Percentiles rank a stretch among this genome's conserved stretches.
phyloP scores from a whole-genome alignment of 163 green algal species.

The Picocystis sp. region DNA sequence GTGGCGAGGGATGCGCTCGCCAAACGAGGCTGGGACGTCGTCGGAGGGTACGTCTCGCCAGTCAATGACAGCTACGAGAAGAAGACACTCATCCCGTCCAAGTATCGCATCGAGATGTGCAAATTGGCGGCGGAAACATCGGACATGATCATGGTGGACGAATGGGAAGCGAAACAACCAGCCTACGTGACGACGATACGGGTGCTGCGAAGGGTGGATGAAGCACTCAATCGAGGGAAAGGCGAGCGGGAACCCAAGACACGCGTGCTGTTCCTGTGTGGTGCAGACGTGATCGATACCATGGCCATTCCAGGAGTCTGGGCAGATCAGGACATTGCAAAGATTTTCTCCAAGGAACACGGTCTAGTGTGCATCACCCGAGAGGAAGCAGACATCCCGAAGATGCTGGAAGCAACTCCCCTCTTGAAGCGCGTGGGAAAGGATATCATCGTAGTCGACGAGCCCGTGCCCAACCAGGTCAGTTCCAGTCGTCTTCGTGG shows the following conservation, averaged over 20 bases:
- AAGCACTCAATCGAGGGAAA: constrained; percentile 9
- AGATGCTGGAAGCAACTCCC: constrained; percentile 12
- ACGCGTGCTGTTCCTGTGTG: constrained; percentile 67
- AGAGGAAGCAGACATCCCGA: constrained; percentile 5
- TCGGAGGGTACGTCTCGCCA: constrained; percentile 26
- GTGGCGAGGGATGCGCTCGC: constrained; percentile 39
- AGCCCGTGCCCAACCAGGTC: constrained; percentile 15
- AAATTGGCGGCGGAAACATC: constrained; percentile 31
- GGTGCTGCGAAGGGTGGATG: constrained; percentile 47
- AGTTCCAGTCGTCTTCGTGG: constrained; percentile 10
- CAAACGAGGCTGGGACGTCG: constrained; percentile 18
- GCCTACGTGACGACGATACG: constrained; percentile 54
- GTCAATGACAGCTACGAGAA: constrained; percentile 26
- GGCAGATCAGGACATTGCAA: constrained; percentile 15
- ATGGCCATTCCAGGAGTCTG: constrained; percentile 63
- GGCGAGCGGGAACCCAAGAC: constrained; percentile 4
- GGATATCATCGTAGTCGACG: constrained; percentile 14
- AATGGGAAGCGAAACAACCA: constrained; percentile 62
- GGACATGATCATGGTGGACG: constrained; percentile 63
- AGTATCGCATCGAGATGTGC: constrained; percentile 65
- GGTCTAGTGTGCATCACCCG: constrained; percentile 26
- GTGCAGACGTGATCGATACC: constrained; percentile 66
- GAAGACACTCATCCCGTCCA: constrained; percentile 27
- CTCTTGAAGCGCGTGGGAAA: constrained; percentile 14
- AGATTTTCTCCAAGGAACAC: constrained; percentile 10